Evolutionary conservation across 441 rosid genomes (phyloP).

Genomic region (Syzygium syzygioides): DNA sequence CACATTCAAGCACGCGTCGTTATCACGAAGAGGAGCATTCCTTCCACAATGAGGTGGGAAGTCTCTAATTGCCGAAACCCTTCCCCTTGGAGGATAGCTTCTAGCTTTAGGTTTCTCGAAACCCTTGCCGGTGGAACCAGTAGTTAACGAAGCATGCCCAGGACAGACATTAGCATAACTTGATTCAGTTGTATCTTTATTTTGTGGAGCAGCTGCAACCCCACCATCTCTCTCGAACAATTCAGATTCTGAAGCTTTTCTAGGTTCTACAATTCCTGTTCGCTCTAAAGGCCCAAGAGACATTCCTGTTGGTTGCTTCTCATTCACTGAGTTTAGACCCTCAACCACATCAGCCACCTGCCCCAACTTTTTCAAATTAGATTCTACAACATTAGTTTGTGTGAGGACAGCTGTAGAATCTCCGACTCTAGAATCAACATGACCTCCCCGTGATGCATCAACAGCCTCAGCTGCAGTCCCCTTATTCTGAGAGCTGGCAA

Average conservation of each 20-base stretch:
- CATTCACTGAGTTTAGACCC: neutral
- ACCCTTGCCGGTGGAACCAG: neutral
- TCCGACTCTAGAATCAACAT: neutral
- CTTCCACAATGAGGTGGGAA: constrained; percentile 35
- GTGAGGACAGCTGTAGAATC: neutral
- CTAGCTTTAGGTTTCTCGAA: constrained; percentile 8
- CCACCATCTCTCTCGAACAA: neutral
- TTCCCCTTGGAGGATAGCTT: constrained; percentile 36
- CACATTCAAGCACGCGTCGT: constrained; percentile 11
- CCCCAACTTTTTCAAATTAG: neutral
- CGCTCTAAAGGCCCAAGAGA: neutral
- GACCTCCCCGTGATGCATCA: neutral
- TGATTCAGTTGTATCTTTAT: constrained; percentile 1
- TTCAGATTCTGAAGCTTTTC: neutral
- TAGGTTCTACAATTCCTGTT: neutral
- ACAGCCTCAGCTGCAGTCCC: neutral
- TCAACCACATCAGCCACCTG: neutral
- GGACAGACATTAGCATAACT: neutral
- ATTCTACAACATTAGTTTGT: neutral
- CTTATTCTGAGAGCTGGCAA: neutral
- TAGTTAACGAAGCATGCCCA: neutral
- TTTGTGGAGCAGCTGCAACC: constrained; percentile 3
- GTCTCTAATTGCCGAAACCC: constrained; percentile 28
- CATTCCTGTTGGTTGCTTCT: neutral
- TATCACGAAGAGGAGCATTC: constrained; percentile 24